Conservation (phyloP, 257 asterid genomes). For the Cinchona pubescens region DNA sequence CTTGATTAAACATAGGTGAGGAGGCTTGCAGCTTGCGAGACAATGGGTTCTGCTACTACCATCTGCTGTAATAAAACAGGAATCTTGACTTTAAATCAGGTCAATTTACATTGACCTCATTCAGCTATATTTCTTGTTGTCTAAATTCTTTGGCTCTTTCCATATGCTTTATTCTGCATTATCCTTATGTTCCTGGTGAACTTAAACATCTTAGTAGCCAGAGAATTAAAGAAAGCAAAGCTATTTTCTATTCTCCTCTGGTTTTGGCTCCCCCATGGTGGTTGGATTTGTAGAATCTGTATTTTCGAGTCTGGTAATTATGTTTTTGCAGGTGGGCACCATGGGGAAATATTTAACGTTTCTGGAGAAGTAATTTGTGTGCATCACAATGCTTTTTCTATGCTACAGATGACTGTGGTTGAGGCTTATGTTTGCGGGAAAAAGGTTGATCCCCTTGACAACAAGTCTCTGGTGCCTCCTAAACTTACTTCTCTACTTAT, state of each 20-base stretch:
- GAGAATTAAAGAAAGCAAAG: too few relatives aligned
- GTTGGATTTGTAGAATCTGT: too few relatives aligned
- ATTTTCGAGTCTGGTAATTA: too few relatives aligned
- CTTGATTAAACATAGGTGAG: slow-evolving; percentile 58
- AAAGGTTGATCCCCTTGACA: slow-evolving; percentile 55
- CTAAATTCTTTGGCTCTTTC: neutral
- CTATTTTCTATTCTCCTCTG: neutral
- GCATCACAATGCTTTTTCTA: slow-evolving; percentile 10
- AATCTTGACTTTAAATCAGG: slow-evolving; percentile 90
- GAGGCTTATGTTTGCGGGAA: slow-evolving; percentile 61
- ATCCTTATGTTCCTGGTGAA: too few relatives aligned
- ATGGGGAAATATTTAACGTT: neutral
- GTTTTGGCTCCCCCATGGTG: neutral
- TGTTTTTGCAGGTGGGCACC: neutral
- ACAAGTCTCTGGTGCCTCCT: slow-evolving; percentile 52
- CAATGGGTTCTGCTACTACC: slow-evolving; percentile 99
- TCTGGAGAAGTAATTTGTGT: neutral
- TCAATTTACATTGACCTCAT: slow-evolving; percentile 6
- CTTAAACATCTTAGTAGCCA: too few relatives aligned
- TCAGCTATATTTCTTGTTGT: slow-evolving; percentile 11
- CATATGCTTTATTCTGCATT: neutral
- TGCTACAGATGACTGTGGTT: slow-evolving; percentile 80
- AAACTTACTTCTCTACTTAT: slow-evolving; percentile 51
- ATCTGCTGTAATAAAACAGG: slow-evolving; percentile 98
- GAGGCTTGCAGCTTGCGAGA: slow-evolving; percentile 97